A percentile compares a stretch with the other conserved stretches of the same genome.
Conservation (phyloP, 768 basidiomycete species). For the Boletellus ananiceps region DNA sequence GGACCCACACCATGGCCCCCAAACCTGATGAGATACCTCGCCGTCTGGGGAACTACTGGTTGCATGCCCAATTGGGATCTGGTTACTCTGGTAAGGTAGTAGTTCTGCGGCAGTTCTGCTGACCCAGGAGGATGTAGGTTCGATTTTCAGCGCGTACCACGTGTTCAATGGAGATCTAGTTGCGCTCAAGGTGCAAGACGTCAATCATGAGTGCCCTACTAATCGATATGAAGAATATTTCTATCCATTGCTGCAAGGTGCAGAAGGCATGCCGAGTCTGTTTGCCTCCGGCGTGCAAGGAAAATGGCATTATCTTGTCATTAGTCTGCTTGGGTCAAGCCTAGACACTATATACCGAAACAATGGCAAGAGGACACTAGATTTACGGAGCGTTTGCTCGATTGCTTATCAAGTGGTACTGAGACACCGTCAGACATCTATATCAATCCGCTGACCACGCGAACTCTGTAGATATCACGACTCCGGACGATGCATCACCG, state of each 20-base stretch:
- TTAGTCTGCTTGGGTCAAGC: conserved; percentile 68
- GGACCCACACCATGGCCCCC: conserved; percentile 9
- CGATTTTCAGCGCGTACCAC: conserved; percentile 62
- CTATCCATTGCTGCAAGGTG: conserved; percentile 69
- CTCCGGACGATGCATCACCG: conserved; percentile 73
- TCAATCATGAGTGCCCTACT: conserved; percentile 70
- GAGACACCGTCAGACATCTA: background rate
- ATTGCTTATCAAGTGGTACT: conserved; percentile 76
- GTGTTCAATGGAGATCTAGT: conserved; percentile 55
- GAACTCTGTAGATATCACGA: conserved; percentile 50
- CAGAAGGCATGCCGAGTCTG: conserved; percentile 68
- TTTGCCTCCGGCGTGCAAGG: conserved; percentile 57
- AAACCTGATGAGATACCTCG: conserved; percentile 26
- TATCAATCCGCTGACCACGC: conserved; percentile 7
- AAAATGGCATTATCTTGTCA: conserved; percentile 69
- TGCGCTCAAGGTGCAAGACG: conserved; percentile 68
- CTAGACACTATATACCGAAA: conserved; percentile 58
- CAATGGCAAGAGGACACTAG: conserved; percentile 55
- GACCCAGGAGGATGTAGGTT: conserved; percentile 42
- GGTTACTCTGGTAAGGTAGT: conserved; percentile 61
- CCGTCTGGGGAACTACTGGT: conserved; percentile 55
- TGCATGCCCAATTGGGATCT: conserved; percentile 58
- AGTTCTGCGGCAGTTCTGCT: background rate
- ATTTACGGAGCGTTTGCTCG: conserved; percentile 66
- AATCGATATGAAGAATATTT: conserved; percentile 66